A percentile compares a stretch with the other conserved stretches of the same genome.
Evolutionary conservation across 305 asterid species (phyloP).

Genomic region (Nicotiana rustica): DNA sequence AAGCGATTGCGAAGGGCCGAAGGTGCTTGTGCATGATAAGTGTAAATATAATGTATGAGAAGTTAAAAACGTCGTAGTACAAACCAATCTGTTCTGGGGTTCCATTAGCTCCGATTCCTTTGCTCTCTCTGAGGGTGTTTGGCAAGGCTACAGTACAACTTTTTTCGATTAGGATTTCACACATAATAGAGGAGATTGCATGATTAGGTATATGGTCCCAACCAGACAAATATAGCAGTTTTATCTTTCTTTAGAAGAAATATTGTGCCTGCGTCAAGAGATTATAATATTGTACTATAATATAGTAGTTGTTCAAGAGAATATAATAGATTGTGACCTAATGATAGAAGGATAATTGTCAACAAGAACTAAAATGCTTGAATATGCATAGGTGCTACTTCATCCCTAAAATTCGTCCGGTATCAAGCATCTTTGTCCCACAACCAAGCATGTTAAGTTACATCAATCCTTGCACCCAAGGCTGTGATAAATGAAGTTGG

Average conservation of each 20-base stretch:
- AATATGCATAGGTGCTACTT: background rate
- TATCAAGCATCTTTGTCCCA: constrained; percentile 2
- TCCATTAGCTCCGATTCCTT: background rate
- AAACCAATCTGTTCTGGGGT: background rate
- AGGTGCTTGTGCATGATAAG: constrained; percentile 11
- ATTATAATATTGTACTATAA: too few relatives aligned
- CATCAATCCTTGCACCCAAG: background rate
- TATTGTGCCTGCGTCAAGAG: background rate
- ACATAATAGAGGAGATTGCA: background rate
- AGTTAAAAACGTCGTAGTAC: background rate
- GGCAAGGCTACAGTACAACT: background rate
- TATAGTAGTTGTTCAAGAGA: background rate
- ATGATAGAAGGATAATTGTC: background rate
- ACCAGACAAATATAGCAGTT: background rate
- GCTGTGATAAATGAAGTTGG: background rate
- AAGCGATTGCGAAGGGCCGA: background rate
- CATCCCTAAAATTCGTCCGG: background rate
- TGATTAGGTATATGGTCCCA: background rate
- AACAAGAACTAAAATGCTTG: background rate
- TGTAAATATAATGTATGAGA: background rate
- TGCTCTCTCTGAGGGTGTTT: background rate
- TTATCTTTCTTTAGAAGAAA: background rate
- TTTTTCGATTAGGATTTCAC: background rate
- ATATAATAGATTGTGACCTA: background rate
- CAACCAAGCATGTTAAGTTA: constrained; percentile 1